Evolutionary conservation across 768 basidiomycete genomes (phyloP), one percentile per base, ranked within the genome.

Genomic region (Boletus barrowsii): DNA sequence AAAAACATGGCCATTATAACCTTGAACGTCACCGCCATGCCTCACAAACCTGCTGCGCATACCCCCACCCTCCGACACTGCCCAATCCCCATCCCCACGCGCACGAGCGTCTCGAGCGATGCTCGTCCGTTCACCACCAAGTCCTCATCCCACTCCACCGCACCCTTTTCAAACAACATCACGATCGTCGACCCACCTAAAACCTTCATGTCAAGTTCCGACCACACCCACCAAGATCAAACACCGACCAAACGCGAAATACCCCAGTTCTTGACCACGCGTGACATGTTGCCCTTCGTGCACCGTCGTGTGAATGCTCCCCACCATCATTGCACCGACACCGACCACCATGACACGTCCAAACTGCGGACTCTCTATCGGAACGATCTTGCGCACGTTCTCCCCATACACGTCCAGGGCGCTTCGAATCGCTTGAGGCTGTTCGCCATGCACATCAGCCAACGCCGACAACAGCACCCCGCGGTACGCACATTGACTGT

Each of bases 311-410:
- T 83, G 70, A 67, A 98, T 98, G 55, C 86, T 91, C 10, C 90
- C 93, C 13, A 90, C 95, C 90, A 93, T 92, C 93, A 95, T 95
- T 8, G 93, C 93, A 22, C 93, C 93, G 9, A 95, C 77, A 60
- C 92, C 93, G 2, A 96, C 93, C 2, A 85, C 87, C 85, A 96
- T 92, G 20, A 98, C 93, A 0, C 85, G 79, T 3, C 96, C 96
- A 66, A 97, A 98, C 43, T 87, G 83, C 0, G 87, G 84, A 55
- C 86, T 92, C 57, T 96, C 86, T 51, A 98, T 95, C 2, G 91
- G 90, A 8, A 96, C 89, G 33, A 99, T 85, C 76, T 93, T 93
- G 24, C 97, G 79, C 6, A 79, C 88, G 62, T 99, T 99, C 72
- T 98, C 95, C 18, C 93, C 93, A 62, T 94, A 98, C 11, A 98